Conservation (phyloP, 495 filamentous ascomycete genomes). For the Haplographium delicatum region DNA sequence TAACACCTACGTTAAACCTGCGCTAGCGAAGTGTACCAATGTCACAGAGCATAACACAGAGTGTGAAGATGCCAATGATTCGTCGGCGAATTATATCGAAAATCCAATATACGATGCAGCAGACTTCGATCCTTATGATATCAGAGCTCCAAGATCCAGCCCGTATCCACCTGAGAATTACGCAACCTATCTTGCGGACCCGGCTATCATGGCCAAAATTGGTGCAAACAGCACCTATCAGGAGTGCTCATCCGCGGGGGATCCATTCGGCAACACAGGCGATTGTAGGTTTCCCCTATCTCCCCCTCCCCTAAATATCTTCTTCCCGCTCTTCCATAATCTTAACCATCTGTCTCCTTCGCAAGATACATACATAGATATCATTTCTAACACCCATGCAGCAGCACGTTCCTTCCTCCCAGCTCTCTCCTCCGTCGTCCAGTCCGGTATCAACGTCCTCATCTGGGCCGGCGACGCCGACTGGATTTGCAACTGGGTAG, state of each 20-base stretch:
- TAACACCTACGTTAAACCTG: background rate
- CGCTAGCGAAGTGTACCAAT: background rate
- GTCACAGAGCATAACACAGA: no score
- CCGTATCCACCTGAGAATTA: conserved; percentile 44
- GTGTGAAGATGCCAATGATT: conserved; percentile 33
- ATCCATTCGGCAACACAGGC: conserved; percentile 39
- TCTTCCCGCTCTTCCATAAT: conserved; percentile 8
- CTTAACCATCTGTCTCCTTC: no score
- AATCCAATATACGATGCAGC: conserved; percentile 29
- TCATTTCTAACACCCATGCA: no score
- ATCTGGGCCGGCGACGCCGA: conserved; percentile 52
- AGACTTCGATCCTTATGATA: conserved; percentile 47
- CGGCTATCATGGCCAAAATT: conserved; percentile 40
- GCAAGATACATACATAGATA: no score
- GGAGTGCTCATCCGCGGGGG: conserved; percentile 31
- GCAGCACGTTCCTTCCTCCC: conserved; percentile 39
- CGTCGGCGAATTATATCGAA: conserved; percentile 20
- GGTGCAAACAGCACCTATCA: conserved; percentile 42
- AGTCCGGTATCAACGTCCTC: conserved; percentile 40
- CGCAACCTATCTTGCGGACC: conserved; percentile 33
- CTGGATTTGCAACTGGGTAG: conserved; percentile 53
- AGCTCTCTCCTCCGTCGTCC: conserved; percentile 39
- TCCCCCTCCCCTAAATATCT: background rate
- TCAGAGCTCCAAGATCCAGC: conserved; percentile 38
- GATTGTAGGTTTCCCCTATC: conserved; percentile 40